These are phyloP conservation scores for Elsinoe arachidis DNA, from an alignment of 2,329 filamentous ascomycete genomes.

Conservation along the genomic window DNA sequence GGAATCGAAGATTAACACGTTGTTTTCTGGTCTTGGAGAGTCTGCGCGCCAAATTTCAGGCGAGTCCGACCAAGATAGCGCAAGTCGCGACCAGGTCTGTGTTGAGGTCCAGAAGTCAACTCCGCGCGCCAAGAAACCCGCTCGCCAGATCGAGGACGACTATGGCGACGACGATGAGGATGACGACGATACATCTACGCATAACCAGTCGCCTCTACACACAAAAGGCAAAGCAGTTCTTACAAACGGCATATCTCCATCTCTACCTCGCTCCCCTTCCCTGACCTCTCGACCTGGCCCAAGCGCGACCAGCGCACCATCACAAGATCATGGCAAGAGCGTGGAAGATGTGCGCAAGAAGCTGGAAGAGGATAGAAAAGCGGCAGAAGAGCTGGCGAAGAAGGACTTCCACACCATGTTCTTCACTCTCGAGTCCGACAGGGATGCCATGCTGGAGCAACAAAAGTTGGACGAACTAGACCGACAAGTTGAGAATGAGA, in stretches of 20 bases:
- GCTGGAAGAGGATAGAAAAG: conserved; percentile 83
- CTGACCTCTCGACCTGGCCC: conserved; percentile 54
- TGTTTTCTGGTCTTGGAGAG: conserved; percentile 51
- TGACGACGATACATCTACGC: conserved; percentile 35
- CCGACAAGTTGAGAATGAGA: conserved; percentile 90
- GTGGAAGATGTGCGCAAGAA: conserved; percentile 87
- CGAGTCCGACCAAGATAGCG: conserved; percentile 4
- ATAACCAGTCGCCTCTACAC: conserved; percentile 41
- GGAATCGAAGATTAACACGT: conserved; percentile 64
- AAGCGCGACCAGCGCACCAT: conserved; percentile 49
- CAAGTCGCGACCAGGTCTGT: conserved; percentile 16
- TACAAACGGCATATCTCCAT: conserved; percentile 52
- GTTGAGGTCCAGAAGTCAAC: conserved; percentile 36
- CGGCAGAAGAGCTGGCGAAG: conserved; percentile 81
- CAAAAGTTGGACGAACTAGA: conserved; percentile 95
- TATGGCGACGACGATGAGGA: conserved; percentile 71
- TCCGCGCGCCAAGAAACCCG: conserved; percentile 60
- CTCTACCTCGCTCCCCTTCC: conserved; percentile 61
- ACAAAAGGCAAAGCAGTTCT: conserved; percentile 46
- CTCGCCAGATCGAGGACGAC: conserved; percentile 73
- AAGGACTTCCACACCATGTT: conserved; percentile 88
- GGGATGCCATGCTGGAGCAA: conserved; percentile 94
- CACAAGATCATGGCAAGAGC: conserved; percentile 52
- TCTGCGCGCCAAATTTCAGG: conserved; percentile 12
- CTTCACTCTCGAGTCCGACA: conserved; percentile 90